A percentile compares a stretch with the other conserved stretches of the same genome.
Evolutionary conservation across 805 yeast species (phyloP).

Genomic region (Nakazawaea sp.): DNA sequence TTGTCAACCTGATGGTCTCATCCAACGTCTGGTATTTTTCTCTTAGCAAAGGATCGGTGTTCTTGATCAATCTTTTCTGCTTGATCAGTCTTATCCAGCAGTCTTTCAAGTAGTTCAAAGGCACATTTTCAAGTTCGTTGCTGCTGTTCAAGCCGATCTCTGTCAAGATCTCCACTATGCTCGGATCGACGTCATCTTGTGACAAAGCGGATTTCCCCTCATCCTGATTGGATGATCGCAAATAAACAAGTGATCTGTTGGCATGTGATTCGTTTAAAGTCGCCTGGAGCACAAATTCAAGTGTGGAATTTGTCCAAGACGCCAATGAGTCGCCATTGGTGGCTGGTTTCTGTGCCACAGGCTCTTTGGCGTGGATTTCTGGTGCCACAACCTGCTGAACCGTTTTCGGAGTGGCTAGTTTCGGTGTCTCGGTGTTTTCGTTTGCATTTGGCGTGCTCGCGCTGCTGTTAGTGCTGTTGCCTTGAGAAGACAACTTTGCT

Average conservation of each 20-base stretch:
- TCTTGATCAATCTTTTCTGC: conserved; percentile 34
- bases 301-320: conserved; percentile 36
- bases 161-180: conserved; percentile 48
- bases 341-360: not conserved
- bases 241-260: conserved; percentile 12
- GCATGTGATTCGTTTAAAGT: conserved; percentile 19
- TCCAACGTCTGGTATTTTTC: conserved; percentile 34
- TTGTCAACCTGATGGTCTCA: conserved; percentile 40
- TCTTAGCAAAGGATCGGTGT: conserved; percentile 30
- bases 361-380: too few species aligned
- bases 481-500: conserved; percentile 37
- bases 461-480: too few species aligned
- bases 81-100: conserved; percentile 36
- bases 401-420: too few species aligned
- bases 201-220: conserved; percentile 15
- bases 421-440: too few species aligned
- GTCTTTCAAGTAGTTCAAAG: conserved; percentile 40
- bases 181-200: conserved; percentile 36
- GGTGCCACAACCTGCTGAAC: too few species aligned
- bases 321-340: conserved; percentile 3
- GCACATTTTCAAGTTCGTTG: conserved; percentile 15
- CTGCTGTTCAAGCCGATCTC: conserved; percentile 39
- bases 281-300: conserved; percentile 30
- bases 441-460: too few species aligned
- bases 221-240: conserved; percentile 21